Percentiles rank a stretch among this genome's conserved stretches.
phyloP scores from a whole-genome alignment of 1,284 basidiomycete species.

The Trichosporon asahii region DNA sequence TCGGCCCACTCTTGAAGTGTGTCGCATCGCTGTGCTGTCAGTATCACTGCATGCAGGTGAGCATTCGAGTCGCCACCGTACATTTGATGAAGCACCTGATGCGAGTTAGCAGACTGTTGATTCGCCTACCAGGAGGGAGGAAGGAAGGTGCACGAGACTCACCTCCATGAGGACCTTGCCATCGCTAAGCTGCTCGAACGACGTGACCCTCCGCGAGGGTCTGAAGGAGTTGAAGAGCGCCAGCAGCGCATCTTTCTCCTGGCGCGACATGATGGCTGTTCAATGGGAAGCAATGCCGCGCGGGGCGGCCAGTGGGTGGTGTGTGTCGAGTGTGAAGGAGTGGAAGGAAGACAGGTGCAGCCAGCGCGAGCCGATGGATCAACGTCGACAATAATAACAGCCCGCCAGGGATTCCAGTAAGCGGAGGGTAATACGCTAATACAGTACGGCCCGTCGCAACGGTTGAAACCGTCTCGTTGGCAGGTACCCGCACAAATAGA shows the following conservation, averaged over 20 bases:
- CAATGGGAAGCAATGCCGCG: neutral
- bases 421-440: neutral
- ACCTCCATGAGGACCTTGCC: slow-evolving; percentile 48
- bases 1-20: slow-evolving; percentile 40
- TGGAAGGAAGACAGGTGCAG: neutral
- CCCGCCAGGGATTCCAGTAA: neutral
- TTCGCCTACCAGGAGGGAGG: neutral
- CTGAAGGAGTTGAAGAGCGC: slow-evolving; percentile 47
- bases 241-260: slow-evolving; percentile 46
- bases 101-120: neutral
- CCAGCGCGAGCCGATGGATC: neutral
- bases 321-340: neutral
- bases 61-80: slow-evolving; percentile 9
- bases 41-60: neutral
- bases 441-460: neutral
- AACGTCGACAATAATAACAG: neutral
- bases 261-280: slow-evolving; percentile 25
- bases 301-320: neutral
- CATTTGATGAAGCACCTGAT: slow-evolving; percentile 26
- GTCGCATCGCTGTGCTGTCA: slow-evolving; percentile 22
- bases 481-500: slow-evolving; percentile 4
- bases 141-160: slow-evolving; percentile 14
- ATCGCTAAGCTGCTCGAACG: slow-evolving; percentile 45
- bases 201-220: slow-evolving; percentile 32
- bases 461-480: slow-evolving; percentile 8